These are phyloP conservation scores for Phanerochaete carnosa DNA, from an alignment of 768 basidiomycete species.

Conservation along the genomic window DNA sequence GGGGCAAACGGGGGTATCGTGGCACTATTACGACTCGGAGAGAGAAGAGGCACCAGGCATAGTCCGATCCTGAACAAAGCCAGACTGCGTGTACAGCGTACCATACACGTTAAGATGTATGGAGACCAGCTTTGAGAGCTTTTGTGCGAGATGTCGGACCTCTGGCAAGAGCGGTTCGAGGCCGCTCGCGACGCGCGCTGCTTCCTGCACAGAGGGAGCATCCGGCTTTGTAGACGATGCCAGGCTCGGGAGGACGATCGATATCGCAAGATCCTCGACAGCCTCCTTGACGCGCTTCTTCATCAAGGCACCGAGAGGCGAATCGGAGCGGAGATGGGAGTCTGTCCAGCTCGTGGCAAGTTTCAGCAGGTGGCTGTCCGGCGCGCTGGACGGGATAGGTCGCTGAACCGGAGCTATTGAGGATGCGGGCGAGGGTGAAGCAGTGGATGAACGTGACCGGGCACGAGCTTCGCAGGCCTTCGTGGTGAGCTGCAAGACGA, in stretches of 20 bases:
- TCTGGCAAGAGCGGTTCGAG: constrained; percentile 74
- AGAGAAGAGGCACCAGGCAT: not conserved
- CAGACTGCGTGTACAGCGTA: constrained; percentile 71
- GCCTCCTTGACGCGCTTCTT: constrained; percentile 46
- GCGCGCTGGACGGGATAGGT: constrained; percentile 32
- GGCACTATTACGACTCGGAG: not conserved
- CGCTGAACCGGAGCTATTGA: constrained; percentile 15
- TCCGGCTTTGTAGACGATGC: constrained; percentile 11
- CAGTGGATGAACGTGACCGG: constrained; percentile 4
- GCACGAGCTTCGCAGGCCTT: constrained; percentile 50
- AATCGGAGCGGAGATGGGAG: constrained; percentile 57
- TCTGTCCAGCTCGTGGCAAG: constrained; percentile 74
- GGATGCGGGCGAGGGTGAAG: constrained; percentile 13
- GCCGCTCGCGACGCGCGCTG: constrained; percentile 38
- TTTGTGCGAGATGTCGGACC: constrained; percentile 63
- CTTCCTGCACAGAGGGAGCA: constrained; percentile 23
- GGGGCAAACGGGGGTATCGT: not conserved
- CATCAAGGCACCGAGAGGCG: constrained; percentile 57
- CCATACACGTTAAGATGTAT: constrained; percentile 78
- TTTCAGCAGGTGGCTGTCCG: constrained; percentile 50
- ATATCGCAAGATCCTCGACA: constrained; percentile 21
- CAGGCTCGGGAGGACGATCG: constrained; percentile 14
- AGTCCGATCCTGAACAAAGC: constrained; percentile 35
- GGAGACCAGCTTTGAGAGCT: constrained; percentile 66
- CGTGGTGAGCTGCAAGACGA: constrained; percentile 73